Conservation (phyloP, 495 filamentous ascomycete species). For the Apodospora peruviana region DNA sequence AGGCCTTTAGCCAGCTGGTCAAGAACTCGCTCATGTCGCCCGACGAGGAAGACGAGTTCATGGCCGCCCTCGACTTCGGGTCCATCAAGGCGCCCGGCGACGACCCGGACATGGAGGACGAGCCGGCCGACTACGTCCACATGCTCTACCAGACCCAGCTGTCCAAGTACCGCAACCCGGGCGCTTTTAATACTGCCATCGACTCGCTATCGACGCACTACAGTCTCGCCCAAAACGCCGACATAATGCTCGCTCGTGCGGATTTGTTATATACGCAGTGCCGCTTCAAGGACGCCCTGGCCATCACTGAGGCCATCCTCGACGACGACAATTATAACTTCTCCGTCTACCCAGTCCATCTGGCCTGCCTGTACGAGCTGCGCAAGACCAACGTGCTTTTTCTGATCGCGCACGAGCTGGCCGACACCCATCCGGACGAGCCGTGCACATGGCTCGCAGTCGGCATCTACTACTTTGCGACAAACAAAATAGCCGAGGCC, state of each 20-base stretch:
- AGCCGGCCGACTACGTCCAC: slow-evolving; percentile 86
- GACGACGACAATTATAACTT: slow-evolving; percentile 82
- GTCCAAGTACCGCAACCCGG: slow-evolving; percentile 90
- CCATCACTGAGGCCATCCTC: slow-evolving; percentile 77
- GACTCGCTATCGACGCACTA: slow-evolving; percentile 92
- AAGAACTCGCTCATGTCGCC: slow-evolving; percentile 97
- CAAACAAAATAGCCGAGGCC: slow-evolving; percentile 84
- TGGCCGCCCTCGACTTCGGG: slow-evolving; percentile 89
- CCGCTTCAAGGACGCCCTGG: slow-evolving; percentile 79
- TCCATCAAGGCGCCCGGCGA: slow-evolving; percentile 51
- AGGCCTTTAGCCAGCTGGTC: slow-evolving; percentile 96
- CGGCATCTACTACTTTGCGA: slow-evolving; percentile 89
- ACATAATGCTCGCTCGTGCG: slow-evolving; percentile 87
- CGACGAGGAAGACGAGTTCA: slow-evolving; percentile 88
- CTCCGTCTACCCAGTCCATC: slow-evolving; percentile 78
- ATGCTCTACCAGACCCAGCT: slow-evolving; percentile 96
- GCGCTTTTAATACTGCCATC: slow-evolving; percentile 75
- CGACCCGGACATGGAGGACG: slow-evolving; percentile 58
- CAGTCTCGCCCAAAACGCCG: slow-evolving; percentile 79
- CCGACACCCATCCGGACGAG: slow-evolving; percentile 86
- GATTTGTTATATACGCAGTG: slow-evolving; percentile 94
- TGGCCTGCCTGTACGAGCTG: slow-evolving; percentile 89
- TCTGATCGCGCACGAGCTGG: slow-evolving; percentile 88
- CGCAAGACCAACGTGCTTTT: slow-evolving; percentile 82
- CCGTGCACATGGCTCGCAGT: slow-evolving; percentile 89